Conservation (phyloP, 2,329 filamentous ascomycete species). For the Aureobasidium musti region DNA sequence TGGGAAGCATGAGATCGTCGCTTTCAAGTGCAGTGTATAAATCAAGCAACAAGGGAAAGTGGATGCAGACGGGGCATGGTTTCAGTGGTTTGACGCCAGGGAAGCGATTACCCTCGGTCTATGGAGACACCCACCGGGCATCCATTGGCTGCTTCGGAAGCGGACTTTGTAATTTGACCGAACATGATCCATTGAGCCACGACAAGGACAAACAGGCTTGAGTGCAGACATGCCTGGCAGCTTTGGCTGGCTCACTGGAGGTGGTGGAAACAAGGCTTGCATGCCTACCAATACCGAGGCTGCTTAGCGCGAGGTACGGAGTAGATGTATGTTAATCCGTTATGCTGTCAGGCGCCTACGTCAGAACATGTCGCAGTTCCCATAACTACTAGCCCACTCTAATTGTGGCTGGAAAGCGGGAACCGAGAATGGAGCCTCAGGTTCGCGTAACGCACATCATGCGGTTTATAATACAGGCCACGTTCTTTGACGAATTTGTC, state of each 20-base stretch:
- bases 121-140: no score
- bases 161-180: background rate
- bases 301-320: background rate
- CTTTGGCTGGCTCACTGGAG: background rate
- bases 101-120: background rate
- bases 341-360: background rate
- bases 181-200: background rate
- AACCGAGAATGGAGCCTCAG: background rate
- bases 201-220: background rate
- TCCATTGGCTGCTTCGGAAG: background rate
- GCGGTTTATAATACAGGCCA: background rate
- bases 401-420: background rate
- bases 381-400: background rate
- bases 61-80: background rate
- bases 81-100: background rate
- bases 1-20: slow-evolving; percentile 1
- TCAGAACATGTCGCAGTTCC: slow-evolving; percentile 1
- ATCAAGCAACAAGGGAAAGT: slow-evolving; percentile 16
- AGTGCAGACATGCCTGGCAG: background rate
- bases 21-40: background rate
- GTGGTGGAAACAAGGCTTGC: background rate
- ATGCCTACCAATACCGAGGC: background rate
- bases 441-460: background rate
- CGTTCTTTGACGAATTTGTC: background rate
- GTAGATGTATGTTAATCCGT: background rate